Percentiles rank a stretch among this genome's conserved stretches.
phyloP scores from a whole-genome alignment of 495 filamentous ascomycete genomes.

The Acidiella bohemica region DNA sequence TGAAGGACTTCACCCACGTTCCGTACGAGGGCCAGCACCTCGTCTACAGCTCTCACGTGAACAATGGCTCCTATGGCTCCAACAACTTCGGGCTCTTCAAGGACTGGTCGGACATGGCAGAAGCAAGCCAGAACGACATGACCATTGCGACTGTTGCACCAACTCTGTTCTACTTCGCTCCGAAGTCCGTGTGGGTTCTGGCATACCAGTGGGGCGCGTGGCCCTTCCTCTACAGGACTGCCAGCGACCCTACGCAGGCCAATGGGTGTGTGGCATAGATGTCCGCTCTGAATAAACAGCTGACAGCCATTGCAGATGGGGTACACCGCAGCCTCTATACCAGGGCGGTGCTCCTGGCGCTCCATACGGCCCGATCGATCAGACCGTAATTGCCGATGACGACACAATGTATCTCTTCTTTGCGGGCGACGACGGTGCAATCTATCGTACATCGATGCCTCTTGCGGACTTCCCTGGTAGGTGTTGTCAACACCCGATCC shows the following conservation, averaged over 20 bases:
- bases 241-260: slow-evolving; percentile 41
- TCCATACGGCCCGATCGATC: slow-evolving; percentile 41
- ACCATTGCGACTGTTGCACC: slow-evolving; percentile 41
- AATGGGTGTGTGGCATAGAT: slow-evolving; percentile 24
- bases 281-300: neutral
- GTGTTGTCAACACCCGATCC: no score
- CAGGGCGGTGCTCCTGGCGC: slow-evolving; percentile 37
- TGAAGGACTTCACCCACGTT: slow-evolving; percentile 47
- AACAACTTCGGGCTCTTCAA: slow-evolving; percentile 39
- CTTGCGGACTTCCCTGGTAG: slow-evolving; percentile 45
- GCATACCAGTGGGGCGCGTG: slow-evolving; percentile 46
- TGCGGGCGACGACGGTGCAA: slow-evolving; percentile 47
- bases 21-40: slow-evolving; percentile 41
- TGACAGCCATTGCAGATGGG: slow-evolving; percentile 31
- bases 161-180: slow-evolving; percentile 46
- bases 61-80: slow-evolving; percentile 5
- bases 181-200: slow-evolving; percentile 45
- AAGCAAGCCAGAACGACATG: slow-evolving; percentile 42
- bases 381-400: slow-evolving; percentile 45
- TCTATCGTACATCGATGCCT: slow-evolving; percentile 50
- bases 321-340: slow-evolving; percentile 39
- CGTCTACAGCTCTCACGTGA: slow-evolving; percentile 34
- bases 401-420: slow-evolving; percentile 51
- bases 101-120: slow-evolving; percentile 42
- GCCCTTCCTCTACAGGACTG: slow-evolving; percentile 45